Base-by-base conservation (phyloP, 2,329 filamentous ascomycete genomes). In the Lasiodiplodia gonubiensis region DNA sequence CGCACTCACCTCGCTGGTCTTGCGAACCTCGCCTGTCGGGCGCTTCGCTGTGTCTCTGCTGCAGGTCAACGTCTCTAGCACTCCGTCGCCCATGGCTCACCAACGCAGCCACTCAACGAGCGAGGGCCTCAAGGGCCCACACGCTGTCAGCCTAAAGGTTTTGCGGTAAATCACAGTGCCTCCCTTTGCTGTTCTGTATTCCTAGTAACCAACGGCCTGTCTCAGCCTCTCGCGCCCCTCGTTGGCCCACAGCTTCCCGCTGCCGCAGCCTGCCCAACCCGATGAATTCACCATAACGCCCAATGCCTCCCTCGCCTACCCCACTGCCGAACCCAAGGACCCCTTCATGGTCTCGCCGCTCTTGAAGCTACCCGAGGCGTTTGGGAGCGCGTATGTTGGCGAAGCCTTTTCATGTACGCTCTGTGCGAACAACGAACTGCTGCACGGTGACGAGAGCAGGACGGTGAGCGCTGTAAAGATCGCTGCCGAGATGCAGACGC, bases 361-460 rank as follows among this genome's bases (percentile, higher is more conserved):
- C 72, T 86, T 98, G 73, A 95, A 92, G 55, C 89, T 98, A 1
- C 94, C 95, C 11, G 90, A 93, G 18, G 91, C 93, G 0, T 98
- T 99, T 78, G 94, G 94, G 53, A 94, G 92, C 14, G 94, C 94
- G 10, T 97, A 97, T 78, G 94, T 98, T 23, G 95, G 95, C 73
- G 94, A 98, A 82, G 93, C 90, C 0, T 98, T 99, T 80, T 90
- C 90, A 70, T 99, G 95, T 80, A 97, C 94, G 1, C 85, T 98
- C 25, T 97, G 94, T 80, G 94, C 92, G n/a, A 97, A 97, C 82
- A 94, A 97, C 77, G 94, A 98, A 75, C 79, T 89, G 1, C 52
- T 42, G 75, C 74, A 77, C 49, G 75, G 77, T 3, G 75, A 79
- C 55, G 75, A 77, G 3, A 80, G 76, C 8, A 78, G 80, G 69